Base-by-base conservation (phyloP, 2,329 filamentous ascomycete genomes). In the Nectriaceae sp. region DNA sequence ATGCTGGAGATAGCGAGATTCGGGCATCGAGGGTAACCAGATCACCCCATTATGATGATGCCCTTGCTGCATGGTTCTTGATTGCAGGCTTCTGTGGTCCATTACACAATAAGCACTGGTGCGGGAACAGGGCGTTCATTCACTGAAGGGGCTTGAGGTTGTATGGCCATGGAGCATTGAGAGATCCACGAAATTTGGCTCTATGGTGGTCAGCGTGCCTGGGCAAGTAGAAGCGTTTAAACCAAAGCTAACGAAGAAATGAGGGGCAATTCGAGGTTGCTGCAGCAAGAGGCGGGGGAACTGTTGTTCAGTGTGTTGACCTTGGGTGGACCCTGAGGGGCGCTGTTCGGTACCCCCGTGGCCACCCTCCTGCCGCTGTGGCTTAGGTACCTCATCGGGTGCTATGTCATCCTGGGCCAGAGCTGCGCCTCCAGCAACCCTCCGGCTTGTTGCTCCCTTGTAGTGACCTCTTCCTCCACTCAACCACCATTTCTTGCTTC, bases 351-450 rank as follows among this genome's bases (percentile, higher is more conserved):
- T 50, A 50, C 50, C 43, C 43, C 21, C 24, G 38, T 29, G 37
- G 33, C 37, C 42, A 31, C 24, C 35, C 20, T 33, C 44, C 36
- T 26, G 15, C 39, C 26, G 39, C 46, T 37, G 33, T 33, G 40
- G 38, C 37, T 40, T 26, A 49, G 35, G 50, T 52, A 52, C 50
- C 46, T 41, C 42, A 29, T 31, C 44, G 26, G 33, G 41, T 46
- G 46, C 54, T 61, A 62, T 61, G 57, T 62, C 59, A 61, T 62
- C 33, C 55, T 51, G 47, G 52, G 53, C 46, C 52, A 44, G 55
- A 59, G 46, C 59, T 62, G 59, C 59, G 59, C 59, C 59, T 47
- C 57, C 53, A 57, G 47, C 41, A 38, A 41, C 47, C 49, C 55
- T 51, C 55, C 48, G 48, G 49, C 54, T 47, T 51, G 49, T 50